Evolutionary conservation across 495 filamentous ascomycete species (phyloP), one percentile per base, ranked within the genome.

Genomic region (Rhypophila decipiens): DNA sequence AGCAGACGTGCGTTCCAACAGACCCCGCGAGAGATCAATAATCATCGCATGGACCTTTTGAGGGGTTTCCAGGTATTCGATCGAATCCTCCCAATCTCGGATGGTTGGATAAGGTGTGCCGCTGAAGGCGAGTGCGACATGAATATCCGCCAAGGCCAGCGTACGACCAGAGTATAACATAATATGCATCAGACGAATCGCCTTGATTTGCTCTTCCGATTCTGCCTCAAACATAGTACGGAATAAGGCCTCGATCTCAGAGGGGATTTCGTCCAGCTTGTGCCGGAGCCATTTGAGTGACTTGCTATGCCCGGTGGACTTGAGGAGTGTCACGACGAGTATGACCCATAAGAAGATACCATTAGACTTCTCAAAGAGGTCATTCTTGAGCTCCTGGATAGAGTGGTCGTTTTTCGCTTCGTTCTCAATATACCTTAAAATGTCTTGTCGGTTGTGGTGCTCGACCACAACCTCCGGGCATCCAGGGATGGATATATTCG

Each of bases 1-100:
- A 17, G 5, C n/a, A 5, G 18, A 7, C 9, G 36, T 15, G 36
- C 15, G 22, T 15, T 44, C 42, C 21, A 44, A 23, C 4, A 44
- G 19, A 17, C 42, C 42, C 12, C 21, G 13, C 4, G 42, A 44
- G 24, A 44, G 42, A n/a, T 44, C 42, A 17, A 44, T 44, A 15
- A 44, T 44, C 42, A 44, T 44, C 27, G 27, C 42, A 19, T 44
- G 42, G 8, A 33, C 21, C 42, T 44, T 27, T 15, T 44, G n/a
- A n/a, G 13, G 24, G 12, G 42, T 44, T 19, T 44, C 42, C 15
- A 44, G 42, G 19, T 29, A 44, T 3, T 44, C 22, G 3, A 44
- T 24, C 5, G 42, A 44, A 18, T 33, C 22, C 13, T 44, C 22
- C 42, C 42, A 44, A 3, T 24, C 22, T 4, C 11, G 12, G 5